These are phyloP conservation scores for Dipteronia sinensis DNA, from an alignment of 345 rosid species.

Conservation along the genomic window DNA sequence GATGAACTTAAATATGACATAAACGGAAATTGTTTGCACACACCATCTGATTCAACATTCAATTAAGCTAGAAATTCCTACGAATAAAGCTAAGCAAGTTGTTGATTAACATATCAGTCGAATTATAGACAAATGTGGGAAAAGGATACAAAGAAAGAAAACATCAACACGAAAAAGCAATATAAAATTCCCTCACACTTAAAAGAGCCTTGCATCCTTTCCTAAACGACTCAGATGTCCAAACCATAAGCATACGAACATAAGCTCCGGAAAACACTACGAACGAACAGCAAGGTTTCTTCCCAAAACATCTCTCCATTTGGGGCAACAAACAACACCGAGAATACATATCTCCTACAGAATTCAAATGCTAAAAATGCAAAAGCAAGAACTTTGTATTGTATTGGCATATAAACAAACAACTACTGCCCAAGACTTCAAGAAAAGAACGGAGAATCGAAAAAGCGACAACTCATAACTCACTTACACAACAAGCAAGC, in stretches of 20 bases:
- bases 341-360: slow-evolving; percentile 31
- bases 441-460: slow-evolving; percentile 42
- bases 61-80: too few relatives aligned
- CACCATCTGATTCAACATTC: background rate
- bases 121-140: background rate
- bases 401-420: slow-evolving; percentile 1
- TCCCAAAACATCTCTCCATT: slow-evolving; percentile 36
- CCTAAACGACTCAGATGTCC: slow-evolving; percentile 38
- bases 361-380: slow-evolving; percentile 15
- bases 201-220: slow-evolving; percentile 36
- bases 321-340: slow-evolving; percentile 29
- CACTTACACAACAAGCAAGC: slow-evolving; percentile 54
- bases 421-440: slow-evolving; percentile 33
- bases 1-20: background rate
- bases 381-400: slow-evolving; percentile 18
- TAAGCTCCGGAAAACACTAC: slow-evolving; percentile 38
- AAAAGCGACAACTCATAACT: slow-evolving; percentile 24
- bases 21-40: background rate
- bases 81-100: background rate
- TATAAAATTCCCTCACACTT: slow-evolving; percentile 34
- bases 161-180: background rate
- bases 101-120: background rate
- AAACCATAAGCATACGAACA: slow-evolving; percentile 16
- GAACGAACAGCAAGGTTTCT: slow-evolving; percentile 37
- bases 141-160: background rate